phyloP scores from a whole-genome alignment of 129 eudicot genomes.

The Cynara cardunculus region DNA sequence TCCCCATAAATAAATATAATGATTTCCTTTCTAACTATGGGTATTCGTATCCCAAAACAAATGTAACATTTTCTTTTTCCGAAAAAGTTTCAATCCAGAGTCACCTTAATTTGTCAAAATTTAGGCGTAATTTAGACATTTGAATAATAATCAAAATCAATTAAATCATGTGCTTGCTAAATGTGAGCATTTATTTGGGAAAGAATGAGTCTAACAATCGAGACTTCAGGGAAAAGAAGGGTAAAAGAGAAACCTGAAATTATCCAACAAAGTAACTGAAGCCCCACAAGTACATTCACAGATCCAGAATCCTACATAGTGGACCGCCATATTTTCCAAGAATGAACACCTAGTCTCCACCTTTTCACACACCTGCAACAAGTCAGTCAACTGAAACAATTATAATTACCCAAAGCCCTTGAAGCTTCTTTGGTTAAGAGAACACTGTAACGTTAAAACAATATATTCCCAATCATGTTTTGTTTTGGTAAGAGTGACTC shows the following conservation, averaged over 20 bases:
- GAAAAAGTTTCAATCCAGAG: neutral
- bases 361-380: conserved; percentile 36
- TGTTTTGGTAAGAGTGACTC: neutral
- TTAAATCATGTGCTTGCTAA: neutral
- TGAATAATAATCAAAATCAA: neutral
- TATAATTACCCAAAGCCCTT: neutral
- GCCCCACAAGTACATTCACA: conserved; percentile 65
- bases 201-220: neutral
- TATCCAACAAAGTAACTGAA: conserved; percentile 25
- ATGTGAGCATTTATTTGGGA: conserved; percentile 1
- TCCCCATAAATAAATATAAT: neutral
- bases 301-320: conserved; percentile 65
- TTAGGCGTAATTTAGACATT: neutral
- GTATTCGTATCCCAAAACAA: neutral
- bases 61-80: neutral
- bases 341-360: conserved; percentile 64
- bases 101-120: neutral
- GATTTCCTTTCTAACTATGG: neutral
- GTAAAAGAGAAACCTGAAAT: conserved; percentile 38
- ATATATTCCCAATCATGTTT: neutral
- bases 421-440: neutral
- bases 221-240: neutral
- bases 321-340: conserved; percentile 48
- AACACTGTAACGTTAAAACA: neutral
- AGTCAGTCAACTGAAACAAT: conserved; percentile 8